phyloP scores from a whole-genome alignment of 768 basidiomycete genomes.

The Cystobasidiopsis lactophilus region DNA sequence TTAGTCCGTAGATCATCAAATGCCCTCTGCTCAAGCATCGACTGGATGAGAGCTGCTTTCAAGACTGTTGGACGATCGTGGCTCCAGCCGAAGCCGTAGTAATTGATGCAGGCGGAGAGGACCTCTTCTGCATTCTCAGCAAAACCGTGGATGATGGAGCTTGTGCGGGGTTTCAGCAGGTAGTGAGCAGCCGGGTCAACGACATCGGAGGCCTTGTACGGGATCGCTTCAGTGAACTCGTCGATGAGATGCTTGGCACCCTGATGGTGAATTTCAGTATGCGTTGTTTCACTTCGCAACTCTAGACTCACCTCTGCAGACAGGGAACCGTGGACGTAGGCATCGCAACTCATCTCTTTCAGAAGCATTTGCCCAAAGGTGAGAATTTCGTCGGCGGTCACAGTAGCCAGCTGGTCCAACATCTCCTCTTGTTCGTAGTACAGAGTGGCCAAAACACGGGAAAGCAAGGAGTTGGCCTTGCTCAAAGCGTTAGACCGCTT shows the following conservation, averaged over 20 bases:
- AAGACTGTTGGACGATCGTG: constrained; percentile 22
- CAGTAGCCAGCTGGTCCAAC: background rate
- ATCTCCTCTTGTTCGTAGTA: background rate
- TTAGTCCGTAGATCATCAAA: constrained; percentile 77
- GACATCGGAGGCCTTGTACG: constrained; percentile 48
- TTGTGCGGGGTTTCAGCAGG: constrained; percentile 33
- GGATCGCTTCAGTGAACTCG: background rate
- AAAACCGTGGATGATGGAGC: background rate
- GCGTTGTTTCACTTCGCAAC: background rate
- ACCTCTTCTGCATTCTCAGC: constrained; percentile 42
- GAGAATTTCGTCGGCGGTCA: constrained; percentile 49
- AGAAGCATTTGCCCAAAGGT: constrained; percentile 39
- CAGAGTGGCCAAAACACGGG: constrained; percentile 18
- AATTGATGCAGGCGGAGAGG: constrained; percentile 38
- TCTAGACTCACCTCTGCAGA: background rate
- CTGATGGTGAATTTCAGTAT: background rate
- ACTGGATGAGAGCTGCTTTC: constrained; percentile 44
- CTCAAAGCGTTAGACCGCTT: no score
- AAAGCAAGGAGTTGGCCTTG: constrained; percentile 44
- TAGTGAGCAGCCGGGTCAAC: constrained; percentile 53
- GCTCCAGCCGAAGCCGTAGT: background rate
- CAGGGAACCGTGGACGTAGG: constrained; percentile 42
- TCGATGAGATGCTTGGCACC: background rate
- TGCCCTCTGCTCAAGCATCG: constrained; percentile 70
- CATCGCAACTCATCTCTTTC: constrained; percentile 41